phyloP scores from a whole-genome alignment of 1,284 basidiomycete species.

The Trichosporon faecale region DNA sequence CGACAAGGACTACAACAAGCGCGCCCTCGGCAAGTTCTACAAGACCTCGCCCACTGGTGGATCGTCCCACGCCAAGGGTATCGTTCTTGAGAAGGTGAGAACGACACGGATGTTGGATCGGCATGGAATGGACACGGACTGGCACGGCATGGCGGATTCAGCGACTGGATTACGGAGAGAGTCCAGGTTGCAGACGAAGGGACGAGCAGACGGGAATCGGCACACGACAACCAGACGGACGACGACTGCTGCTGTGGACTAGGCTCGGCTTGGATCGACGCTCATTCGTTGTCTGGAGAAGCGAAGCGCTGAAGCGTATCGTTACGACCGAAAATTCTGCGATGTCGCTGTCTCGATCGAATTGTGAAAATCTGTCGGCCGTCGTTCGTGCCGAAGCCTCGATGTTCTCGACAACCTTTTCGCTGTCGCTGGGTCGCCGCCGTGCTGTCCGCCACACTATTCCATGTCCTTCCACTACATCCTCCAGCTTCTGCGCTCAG shows the following conservation, averaged over 20 bases:
- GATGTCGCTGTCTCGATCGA: not conserved
- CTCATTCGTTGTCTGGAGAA: not conserved
- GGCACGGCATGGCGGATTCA: not conserved
- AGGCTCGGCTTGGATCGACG: not conserved
- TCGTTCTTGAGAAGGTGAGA: slow-evolving; percentile 90
- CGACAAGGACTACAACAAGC: slow-evolving; percentile 99
- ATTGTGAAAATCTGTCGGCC: not conserved
- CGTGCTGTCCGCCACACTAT: not conserved
- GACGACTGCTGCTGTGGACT: not conserved
- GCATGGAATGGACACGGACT: not conserved
- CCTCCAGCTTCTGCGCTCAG: not conserved
- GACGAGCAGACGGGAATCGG: not conserved
- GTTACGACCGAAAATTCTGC: not conserved
- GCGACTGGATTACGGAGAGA: not conserved
- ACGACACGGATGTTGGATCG: not conserved
- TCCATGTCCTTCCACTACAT: not conserved
- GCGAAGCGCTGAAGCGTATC: no score
- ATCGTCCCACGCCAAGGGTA: slow-evolving; percentile 99
- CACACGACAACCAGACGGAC: not conserved
- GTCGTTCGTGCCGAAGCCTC: not conserved
- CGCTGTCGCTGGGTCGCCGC: not conserved
- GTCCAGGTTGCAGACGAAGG: not conserved
- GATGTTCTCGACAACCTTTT: not conserved
- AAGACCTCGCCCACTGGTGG: slow-evolving; percentile 99
- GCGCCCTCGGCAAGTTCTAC: slow-evolving; percentile 98